Evolutionary conservation across 805 yeast genomes (phyloP).

Genomic region (Candida berthetii): DNA sequence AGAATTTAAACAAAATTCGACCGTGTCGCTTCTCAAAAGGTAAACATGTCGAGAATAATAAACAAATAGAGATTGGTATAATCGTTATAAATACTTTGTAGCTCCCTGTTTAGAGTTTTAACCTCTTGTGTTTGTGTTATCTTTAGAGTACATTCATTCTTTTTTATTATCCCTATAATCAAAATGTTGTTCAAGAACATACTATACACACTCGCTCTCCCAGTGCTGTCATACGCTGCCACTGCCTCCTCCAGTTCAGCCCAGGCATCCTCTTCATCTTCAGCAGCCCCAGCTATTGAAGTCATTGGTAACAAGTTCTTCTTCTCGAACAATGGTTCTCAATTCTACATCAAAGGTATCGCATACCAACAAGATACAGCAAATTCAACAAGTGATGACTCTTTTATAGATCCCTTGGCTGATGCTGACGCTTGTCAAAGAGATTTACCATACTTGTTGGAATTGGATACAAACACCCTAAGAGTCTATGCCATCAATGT

Average conservation of each 20-base stretch:
- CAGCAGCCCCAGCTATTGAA: constrained; percentile 42
- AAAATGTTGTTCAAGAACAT: not conserved
- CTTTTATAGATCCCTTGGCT: constrained; percentile 59
- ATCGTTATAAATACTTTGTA: too few relatives aligned
- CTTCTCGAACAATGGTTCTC: constrained; percentile 61
- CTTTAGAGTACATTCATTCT: too few relatives aligned
- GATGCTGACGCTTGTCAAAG: constrained; percentile 58
- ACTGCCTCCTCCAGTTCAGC: constrained; percentile 17
- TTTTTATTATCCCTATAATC: too few relatives aligned
- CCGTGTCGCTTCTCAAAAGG: too few relatives aligned
- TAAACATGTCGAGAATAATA: too few relatives aligned
- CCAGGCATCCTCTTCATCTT: constrained; percentile 1
- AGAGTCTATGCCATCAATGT: constrained; percentile 79
- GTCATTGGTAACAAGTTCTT: constrained; percentile 66
- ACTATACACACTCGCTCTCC: not conserved
- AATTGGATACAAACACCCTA: constrained; percentile 59
- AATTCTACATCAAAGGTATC: constrained; percentile 70
- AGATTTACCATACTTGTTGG: constrained; percentile 60
- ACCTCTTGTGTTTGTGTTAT: too few relatives aligned
- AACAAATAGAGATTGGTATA: too few relatives aligned
- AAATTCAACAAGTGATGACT: constrained; percentile 26
- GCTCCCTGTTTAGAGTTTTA: too few relatives aligned
- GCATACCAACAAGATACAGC: constrained; percentile 70
- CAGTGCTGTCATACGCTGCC: constrained; percentile 4
- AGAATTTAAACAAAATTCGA: too few relatives aligned